Percentiles rank a stretch among this genome's conserved stretches.
Evolutionary conservation across 495 filamentous ascomycete genomes (phyloP).

Genomic region (Friedmanniomyces endolithicus): DNA sequence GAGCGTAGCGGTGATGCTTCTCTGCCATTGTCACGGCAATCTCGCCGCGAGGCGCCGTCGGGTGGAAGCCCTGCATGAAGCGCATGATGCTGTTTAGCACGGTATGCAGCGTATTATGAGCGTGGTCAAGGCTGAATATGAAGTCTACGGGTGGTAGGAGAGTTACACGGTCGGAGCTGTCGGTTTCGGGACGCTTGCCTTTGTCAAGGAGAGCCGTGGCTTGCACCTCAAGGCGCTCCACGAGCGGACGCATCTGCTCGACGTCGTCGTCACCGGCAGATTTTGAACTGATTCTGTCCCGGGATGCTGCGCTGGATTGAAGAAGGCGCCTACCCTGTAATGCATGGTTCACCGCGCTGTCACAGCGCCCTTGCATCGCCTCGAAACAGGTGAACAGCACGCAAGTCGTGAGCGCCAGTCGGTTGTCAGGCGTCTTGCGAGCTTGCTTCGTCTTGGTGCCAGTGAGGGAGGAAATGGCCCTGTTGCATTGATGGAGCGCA

Average conservation of each 20-base stretch:
- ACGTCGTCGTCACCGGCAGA: conserved; percentile 10
- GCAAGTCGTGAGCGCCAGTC: conserved; percentile 19
- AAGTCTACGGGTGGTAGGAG: conserved; percentile 5
- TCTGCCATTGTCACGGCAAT: conserved; percentile 8
- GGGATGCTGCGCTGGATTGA: conserved; percentile 1
- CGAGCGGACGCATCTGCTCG: conserved; percentile 19
- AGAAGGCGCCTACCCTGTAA: conserved; percentile 14
- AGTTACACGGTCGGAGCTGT: conserved; percentile 1
- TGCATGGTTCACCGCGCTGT: conserved; percentile 19
- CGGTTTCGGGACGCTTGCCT: conserved; percentile 12
- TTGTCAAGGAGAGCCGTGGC: conserved; percentile 18
- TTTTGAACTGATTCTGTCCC: not conserved
- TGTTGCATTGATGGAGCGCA: conserved; percentile 16
- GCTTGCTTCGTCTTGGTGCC: not conserved
- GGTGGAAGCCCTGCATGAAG: conserved; percentile 17
- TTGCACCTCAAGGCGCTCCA: conserved; percentile 16
- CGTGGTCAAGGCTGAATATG: conserved; percentile 17
- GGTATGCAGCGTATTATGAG: conserved; percentile 12
- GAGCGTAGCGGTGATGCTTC: conserved; percentile 15
- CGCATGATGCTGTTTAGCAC: conserved; percentile 19
- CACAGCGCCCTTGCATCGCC: conserved; percentile 19
- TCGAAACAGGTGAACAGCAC: conserved; percentile 24
- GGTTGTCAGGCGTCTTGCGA: not conserved
- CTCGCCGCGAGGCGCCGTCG: conserved; percentile 2
- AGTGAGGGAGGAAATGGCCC: conserved; percentile 10